Evolutionary conservation across 1,139 yeast genomes (phyloP).

Genomic region (Geotrichum histeridarum): DNA sequence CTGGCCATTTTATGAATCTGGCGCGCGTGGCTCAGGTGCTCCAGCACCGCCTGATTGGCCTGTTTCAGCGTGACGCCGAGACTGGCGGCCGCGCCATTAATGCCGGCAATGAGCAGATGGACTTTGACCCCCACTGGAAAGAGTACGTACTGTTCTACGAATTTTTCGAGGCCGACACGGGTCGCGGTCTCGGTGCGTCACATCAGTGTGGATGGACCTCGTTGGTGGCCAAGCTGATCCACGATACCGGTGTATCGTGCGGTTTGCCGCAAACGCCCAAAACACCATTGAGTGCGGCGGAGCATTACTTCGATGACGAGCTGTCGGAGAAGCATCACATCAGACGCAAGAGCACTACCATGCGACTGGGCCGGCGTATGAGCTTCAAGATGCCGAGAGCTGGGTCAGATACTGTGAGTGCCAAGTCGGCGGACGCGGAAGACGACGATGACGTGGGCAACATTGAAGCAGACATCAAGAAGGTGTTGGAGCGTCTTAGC

Average conservation of each 20-base stretch:
- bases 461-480: slow-evolving; percentile 11
- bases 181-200: slow-evolving; percentile 90
- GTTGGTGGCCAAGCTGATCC: slow-evolving; percentile 86
- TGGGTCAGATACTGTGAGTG: slow-evolving; percentile 1
- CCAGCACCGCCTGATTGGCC: slow-evolving; percentile 77
- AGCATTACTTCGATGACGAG: slow-evolving; percentile 39
- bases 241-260: slow-evolving; percentile 72
- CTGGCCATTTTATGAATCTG: slow-evolving; percentile 73
- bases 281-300: slow-evolving; percentile 39
- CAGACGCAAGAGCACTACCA: slow-evolving; percentile 22
- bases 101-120: slow-evolving; percentile 57
- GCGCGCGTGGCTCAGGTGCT: slow-evolving; percentile 92
- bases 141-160: slow-evolving; percentile 81
- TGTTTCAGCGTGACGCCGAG: slow-evolving; percentile 65
- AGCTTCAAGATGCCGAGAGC: slow-evolving; percentile 6
- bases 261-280: slow-evolving; percentile 33
- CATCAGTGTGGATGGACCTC: slow-evolving; percentile 99
- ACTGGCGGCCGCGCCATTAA: slow-evolving; percentile 74
- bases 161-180: slow-evolving; percentile 92
- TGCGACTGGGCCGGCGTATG: slow-evolving; percentile 24
- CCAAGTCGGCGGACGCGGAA: not conserved
- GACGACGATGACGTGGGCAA: slow-evolving; percentile 12
- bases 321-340: slow-evolving; percentile 24
- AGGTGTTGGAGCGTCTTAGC: slow-evolving; percentile 12
- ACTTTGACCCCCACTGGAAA: slow-evolving; percentile 67